phyloP scores from a whole-genome alignment of 257 asterid species.

The Vinca minor region DNA sequence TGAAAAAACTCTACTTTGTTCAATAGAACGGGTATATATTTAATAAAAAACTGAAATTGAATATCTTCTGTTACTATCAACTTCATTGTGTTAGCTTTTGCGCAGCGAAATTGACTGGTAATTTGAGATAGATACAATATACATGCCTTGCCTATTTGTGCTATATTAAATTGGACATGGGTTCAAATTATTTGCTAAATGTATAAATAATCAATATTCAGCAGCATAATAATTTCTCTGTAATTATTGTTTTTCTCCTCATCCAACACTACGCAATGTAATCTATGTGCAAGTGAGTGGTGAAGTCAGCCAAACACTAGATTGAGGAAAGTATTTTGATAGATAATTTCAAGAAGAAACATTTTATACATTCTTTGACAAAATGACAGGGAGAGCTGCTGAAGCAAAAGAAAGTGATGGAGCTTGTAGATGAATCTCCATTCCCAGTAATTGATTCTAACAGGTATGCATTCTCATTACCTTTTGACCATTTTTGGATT shows the following conservation, averaged over 20 bases:
- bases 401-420: conserved; percentile 41
- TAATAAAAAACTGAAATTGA: background rate
- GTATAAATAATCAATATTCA: background rate
- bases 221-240: background rate
- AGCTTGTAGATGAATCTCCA: conserved; percentile 45
- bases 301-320: background rate
- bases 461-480: conserved; percentile 33
- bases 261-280: conserved; percentile 7
- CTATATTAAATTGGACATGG: background rate
- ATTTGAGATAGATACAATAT: background rate
- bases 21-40: background rate
- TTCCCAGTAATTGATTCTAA: conserved; percentile 18
- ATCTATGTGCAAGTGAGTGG: background rate
- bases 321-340: background rate
- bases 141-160: background rate
- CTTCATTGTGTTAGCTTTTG: background rate
- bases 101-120: background rate
- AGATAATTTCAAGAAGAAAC: background rate
- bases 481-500: conserved; percentile 11
- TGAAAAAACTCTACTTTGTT: background rate
- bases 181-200: background rate
- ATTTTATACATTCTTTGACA: background rate
- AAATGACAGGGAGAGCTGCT: conserved; percentile 64
- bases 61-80: background rate
- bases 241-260: background rate